Conservation (phyloP, 2,329 filamentous ascomycete species). For the Cladosporium austrohemisphaericum region DNA sequence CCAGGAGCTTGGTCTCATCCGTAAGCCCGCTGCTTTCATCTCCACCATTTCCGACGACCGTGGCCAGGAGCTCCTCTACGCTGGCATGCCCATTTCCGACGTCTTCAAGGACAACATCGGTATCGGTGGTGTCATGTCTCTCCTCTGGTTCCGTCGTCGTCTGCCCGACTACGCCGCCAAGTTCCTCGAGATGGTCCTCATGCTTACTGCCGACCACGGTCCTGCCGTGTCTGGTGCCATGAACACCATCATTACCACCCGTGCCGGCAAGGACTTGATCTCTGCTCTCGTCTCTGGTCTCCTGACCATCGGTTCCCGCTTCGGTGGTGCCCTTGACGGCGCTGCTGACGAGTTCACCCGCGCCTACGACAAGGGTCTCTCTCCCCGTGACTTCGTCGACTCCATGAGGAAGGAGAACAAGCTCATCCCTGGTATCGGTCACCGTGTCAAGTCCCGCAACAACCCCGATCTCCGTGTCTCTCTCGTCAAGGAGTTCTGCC, state of each 20-base stretch:
- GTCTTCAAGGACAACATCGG: constrained; percentile 99
- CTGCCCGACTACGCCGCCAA: constrained; percentile 95
- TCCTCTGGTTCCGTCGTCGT: constrained; percentile 98
- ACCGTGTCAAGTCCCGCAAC: constrained; percentile 99
- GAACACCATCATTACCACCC: constrained; percentile 99
- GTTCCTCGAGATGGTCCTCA: constrained; percentile 99
- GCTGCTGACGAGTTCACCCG: constrained; percentile 98
- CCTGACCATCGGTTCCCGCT: constrained; percentile 94
- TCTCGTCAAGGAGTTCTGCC: constrained; percentile 97
- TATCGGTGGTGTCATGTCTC: constrained; percentile 99
- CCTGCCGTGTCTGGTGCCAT: constrained; percentile 98
- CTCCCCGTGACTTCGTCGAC: constrained; percentile 98
- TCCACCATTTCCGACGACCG: constrained; percentile 99
- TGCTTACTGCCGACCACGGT: constrained; percentile 99
- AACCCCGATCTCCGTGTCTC: constrained; percentile 99
- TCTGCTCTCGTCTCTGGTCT: constrained; percentile 93
- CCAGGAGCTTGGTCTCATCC: constrained; percentile 97
- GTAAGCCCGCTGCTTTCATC: constrained; percentile 99
- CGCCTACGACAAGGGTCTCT: constrained; percentile 96
- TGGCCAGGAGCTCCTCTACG: constrained; percentile 98
- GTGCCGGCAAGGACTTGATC: constrained; percentile 98
- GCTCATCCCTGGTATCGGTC: constrained; percentile 97
- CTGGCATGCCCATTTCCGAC: constrained; percentile 99
- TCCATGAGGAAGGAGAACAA: constrained; percentile 99
- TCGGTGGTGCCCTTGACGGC: constrained; percentile 96